These are phyloP conservation scores for Pulicaria dysenterica DNA, from an alignment of 129 eudicot genomes.

Conservation along the genomic window DNA sequence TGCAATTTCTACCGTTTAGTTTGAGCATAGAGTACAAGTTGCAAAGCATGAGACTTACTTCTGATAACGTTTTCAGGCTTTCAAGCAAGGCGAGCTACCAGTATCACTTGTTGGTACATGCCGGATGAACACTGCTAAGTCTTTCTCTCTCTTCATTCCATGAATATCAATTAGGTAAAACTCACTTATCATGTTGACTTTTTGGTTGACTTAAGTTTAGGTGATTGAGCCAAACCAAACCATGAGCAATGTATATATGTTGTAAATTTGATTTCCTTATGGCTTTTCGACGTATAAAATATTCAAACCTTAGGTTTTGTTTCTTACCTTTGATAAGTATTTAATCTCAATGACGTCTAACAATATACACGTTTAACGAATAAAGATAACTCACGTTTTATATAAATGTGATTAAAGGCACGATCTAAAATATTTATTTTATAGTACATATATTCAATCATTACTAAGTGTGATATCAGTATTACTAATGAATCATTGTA, in stretches of 20 bases:
- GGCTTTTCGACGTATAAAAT: conserved; percentile 25
- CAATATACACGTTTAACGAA: neutral
- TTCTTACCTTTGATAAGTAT: neutral
- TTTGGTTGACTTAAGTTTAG: conserved; percentile 14
- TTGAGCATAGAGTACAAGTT: neutral
- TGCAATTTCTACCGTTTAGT: neutral
- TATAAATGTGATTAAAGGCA: too few relatives aligned
- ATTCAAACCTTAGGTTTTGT: conserved; percentile 9
- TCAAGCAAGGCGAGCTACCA: conserved; percentile 77
- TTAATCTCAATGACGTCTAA: neutral
- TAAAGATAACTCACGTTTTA: neutral
- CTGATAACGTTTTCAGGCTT: conserved; percentile 47
- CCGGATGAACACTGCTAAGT: conserved; percentile 59
- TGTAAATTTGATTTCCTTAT: conserved; percentile 34
- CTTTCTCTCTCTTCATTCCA: conserved; percentile 54
- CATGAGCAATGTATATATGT: conserved; percentile 26
- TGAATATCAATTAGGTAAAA: conserved; percentile 33
- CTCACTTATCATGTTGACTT: neutral
- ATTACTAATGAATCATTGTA: too few relatives aligned
- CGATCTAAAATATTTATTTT: too few relatives aligned
- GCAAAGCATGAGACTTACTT: neutral
- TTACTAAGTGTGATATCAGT: too few relatives aligned
- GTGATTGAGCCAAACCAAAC: conserved; percentile 15
- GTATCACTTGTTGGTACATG: conserved; percentile 84
- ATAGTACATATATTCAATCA: too few relatives aligned